A percentile compares a stretch with the other conserved stretches of the same genome.
Conservation (phyloP, 2,329 filamentous ascomycete species). For the Penicillium sp. region DNA sequence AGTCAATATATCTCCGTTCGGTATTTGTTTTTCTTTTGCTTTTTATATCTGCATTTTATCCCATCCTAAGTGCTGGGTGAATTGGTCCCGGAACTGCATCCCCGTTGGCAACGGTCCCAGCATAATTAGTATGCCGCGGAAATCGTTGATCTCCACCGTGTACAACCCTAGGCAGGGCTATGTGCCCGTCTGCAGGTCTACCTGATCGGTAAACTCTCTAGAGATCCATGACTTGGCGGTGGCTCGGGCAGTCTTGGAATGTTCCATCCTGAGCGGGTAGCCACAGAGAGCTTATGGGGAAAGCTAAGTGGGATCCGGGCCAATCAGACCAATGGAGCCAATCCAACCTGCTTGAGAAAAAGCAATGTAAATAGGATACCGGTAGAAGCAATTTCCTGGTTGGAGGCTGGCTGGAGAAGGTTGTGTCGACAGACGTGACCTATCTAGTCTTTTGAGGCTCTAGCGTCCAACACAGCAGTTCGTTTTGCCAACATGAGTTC, state of each 20-base stretch:
- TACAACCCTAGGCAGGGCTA: conserved; percentile 14
- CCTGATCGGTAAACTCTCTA: conserved; percentile 9
- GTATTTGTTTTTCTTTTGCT: not conserved
- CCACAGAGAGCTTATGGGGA: conserved; percentile 30
- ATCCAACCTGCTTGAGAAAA: conserved; percentile 17
- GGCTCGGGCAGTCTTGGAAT: conserved; percentile 23
- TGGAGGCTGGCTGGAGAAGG: not conserved
- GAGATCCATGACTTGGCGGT: conserved; percentile 5
- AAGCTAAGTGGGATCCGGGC: conserved; percentile 17
- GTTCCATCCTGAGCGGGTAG: conserved; percentile 29
- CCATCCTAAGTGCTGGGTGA: not conserved
- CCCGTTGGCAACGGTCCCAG: conserved; percentile 8
- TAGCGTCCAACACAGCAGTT: not conserved
- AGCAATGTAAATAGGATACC: conserved; percentile 5
- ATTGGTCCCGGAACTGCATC: conserved; percentile 4
- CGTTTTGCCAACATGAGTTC: not conserved
- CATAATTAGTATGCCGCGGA: conserved; percentile 1
- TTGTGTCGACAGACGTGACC: conserved; percentile 10
- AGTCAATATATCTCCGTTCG: not conserved
- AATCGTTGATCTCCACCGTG: not conserved
- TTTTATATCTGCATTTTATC: not conserved
- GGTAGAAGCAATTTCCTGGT: not conserved
- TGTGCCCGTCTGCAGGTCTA: conserved; percentile 1
- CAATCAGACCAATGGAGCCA: conserved; percentile 7
- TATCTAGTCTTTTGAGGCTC: conserved; percentile 18